Percentiles rank a stretch among this genome's conserved stretches.
Conservation (phyloP, 345 rosid species). For the Ricinus communis region DNA sequence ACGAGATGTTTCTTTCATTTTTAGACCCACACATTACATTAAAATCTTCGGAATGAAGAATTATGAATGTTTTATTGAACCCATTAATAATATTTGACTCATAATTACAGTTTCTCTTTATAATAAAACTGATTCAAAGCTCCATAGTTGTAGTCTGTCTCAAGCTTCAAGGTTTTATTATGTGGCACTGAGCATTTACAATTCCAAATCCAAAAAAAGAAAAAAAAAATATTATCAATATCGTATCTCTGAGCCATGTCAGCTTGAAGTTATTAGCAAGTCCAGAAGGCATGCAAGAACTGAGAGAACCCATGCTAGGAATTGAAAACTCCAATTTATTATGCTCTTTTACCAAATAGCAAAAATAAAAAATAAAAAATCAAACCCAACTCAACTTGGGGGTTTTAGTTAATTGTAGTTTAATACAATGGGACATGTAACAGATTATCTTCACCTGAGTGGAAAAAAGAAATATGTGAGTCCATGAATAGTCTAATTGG, state of each 20-base stretch:
- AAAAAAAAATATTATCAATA: background rate
- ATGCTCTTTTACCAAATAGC: too few species aligned
- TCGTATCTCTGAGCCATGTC: too few species aligned
- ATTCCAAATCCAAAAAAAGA: background rate
- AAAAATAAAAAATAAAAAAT: too few species aligned
- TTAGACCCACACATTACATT: background rate
- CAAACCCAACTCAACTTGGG: background rate
- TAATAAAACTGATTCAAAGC: too few species aligned
- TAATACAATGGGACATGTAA: too few species aligned
- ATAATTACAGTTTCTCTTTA: too few species aligned
- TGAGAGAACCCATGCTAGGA: slow-evolving; percentile 13
- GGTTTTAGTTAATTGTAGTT: background rate
- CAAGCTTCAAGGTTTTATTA: slow-evolving; percentile 19
- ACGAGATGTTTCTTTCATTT: too few species aligned
- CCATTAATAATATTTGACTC: background rate
- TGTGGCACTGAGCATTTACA: background rate
- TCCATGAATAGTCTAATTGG: too few species aligned
- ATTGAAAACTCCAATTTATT: background rate
- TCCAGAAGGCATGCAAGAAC: slow-evolving; percentile 16
- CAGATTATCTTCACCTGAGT: too few species aligned
- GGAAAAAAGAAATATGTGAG: too few species aligned
- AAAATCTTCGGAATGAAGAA: background rate
- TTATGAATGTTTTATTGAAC: background rate
- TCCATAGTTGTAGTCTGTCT: background rate
- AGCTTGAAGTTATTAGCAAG: too few species aligned